These are phyloP conservation scores for Fagus crenata DNA, from an alignment of 306 rosid genomes.

Conservation along the genomic window DNA sequence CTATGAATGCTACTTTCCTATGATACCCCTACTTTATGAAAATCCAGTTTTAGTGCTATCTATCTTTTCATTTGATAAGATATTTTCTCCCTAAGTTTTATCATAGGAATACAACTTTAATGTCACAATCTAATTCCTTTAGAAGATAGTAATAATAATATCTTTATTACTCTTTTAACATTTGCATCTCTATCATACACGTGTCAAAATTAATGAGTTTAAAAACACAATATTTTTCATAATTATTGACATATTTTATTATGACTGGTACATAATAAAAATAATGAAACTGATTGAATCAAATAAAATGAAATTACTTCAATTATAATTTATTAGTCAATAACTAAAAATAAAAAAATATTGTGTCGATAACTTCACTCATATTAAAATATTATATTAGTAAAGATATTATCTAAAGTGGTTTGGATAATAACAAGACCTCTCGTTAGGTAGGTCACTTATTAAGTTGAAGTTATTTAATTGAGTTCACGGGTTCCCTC, in stretches of 20 bases:
- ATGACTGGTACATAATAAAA: background rate
- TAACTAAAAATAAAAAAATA: too few species aligned
- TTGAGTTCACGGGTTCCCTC: conserved; percentile 25
- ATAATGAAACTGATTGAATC: too few species aligned
- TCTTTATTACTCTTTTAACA: conserved; percentile 4
- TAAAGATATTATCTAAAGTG: conserved; percentile 16
- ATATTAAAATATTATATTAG: background rate
- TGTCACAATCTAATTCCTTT: conserved; percentile 55
- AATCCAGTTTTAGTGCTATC: conserved; percentile 38
- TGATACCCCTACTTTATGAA: background rate
- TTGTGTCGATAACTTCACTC: background rate
- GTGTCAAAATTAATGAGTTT: too few species aligned
- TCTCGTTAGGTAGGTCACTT: conserved; percentile 35
- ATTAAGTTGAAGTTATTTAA: conserved; percentile 16
- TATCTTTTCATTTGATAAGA: conserved; percentile 37
- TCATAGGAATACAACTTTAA: conserved; percentile 37
- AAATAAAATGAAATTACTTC: too few species aligned
- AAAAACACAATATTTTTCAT: too few species aligned
- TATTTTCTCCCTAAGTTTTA: conserved; percentile 22
- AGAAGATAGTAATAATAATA: conserved; percentile 7
- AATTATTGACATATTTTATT: too few species aligned
- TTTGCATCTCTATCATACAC: conserved; percentile 26
- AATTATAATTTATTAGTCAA: too few species aligned
- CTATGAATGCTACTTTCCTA: background rate
- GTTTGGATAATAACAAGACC: background rate